Evolutionary conservation across 2,329 filamentous ascomycete genomes (phyloP).

Genomic region (Neocatenulostroma microsporum): DNA sequence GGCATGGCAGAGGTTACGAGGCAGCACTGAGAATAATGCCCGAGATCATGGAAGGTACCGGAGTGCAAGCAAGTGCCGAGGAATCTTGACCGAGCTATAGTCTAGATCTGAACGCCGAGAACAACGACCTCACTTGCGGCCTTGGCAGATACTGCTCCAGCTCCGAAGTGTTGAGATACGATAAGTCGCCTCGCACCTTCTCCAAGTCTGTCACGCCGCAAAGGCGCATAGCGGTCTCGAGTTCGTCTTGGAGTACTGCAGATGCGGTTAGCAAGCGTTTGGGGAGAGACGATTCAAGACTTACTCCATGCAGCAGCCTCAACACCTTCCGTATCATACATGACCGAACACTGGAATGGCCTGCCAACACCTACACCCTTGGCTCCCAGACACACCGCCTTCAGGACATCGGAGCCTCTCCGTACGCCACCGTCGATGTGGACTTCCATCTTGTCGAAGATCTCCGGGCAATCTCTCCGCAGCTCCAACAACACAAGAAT

Average conservation of each 20-base stretch:
- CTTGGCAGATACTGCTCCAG: conserved; percentile 42
- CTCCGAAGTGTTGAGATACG: conserved; percentile 45
- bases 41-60: too few relatives aligned
- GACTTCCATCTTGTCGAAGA: conserved; percentile 55
- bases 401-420: conserved; percentile 59
- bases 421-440: conserved; percentile 58
- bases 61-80: too few relatives aligned
- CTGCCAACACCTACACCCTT: conserved; percentile 55
- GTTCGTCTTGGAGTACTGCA: conserved; percentile 47
- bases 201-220: conserved; percentile 56
- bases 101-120: conserved; percentile 5
- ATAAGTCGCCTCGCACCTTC: conserved; percentile 53
- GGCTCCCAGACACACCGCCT: conserved; percentile 58
- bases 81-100: conserved; percentile 6
- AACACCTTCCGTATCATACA: conserved; percentile 50
- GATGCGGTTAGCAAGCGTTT: conserved; percentile 6
- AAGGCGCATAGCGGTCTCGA: conserved; percentile 59
- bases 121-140: conserved; percentile 8
- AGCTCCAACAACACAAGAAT: conserved; percentile 56
- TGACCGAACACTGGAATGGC: conserved; percentile 52
- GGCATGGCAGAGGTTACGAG: too few relatives aligned
- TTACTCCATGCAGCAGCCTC: conserved; percentile 49
- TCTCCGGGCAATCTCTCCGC: conserved; percentile 51
- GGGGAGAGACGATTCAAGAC: conserved; percentile 18
- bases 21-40: too few relatives aligned